phyloP scores from a whole-genome alignment of 805 yeast species.

The Kazachstania africana region DNA sequence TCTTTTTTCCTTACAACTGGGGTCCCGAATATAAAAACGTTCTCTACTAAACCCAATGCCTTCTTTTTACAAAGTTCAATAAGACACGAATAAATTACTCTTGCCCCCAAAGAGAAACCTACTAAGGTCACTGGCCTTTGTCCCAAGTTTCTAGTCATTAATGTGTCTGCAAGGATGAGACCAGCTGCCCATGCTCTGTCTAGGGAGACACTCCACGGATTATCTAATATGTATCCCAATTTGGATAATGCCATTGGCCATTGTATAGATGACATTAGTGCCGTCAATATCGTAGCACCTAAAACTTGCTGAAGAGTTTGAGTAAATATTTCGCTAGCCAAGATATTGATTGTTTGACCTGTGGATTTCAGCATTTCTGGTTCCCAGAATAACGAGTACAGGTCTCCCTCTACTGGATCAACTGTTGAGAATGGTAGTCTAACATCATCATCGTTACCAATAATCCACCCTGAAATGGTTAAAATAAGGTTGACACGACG shows the following conservation, averaged over 20 bases:
- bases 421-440: slow-evolving; percentile 92
- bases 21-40: slow-evolving; percentile 77
- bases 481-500: slow-evolving; percentile 76
- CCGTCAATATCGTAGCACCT: slow-evolving; percentile 81
- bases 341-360: slow-evolving; percentile 90
- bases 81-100: slow-evolving; percentile 83
- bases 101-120: slow-evolving; percentile 89
- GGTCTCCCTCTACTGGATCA: slow-evolving; percentile 96
- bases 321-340: slow-evolving; percentile 87
- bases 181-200: slow-evolving; percentile 98
- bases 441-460: slow-evolving; percentile 88
- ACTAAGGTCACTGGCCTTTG: slow-evolving; percentile 84
- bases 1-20: slow-evolving; percentile 75
- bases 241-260: slow-evolving; percentile 86
- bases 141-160: slow-evolving; percentile 79
- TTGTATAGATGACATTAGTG: slow-evolving; percentile 87
- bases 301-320: slow-evolving; percentile 91
- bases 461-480: slow-evolving; percentile 97
- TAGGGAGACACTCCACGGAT: slow-evolving; percentile 95
- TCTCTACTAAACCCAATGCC: slow-evolving; percentile 79
- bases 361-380: slow-evolving; percentile 93
- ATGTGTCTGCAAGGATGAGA: slow-evolving; percentile 76
- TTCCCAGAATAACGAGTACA: slow-evolving; percentile 89
- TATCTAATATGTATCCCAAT: slow-evolving; percentile 78
- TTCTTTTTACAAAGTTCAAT: slow-evolving; percentile 76